These are phyloP conservation scores for Tuctoria greenei DNA, from an alignment of 176 grass and related monocot species.

Conservation along the genomic window DNA sequence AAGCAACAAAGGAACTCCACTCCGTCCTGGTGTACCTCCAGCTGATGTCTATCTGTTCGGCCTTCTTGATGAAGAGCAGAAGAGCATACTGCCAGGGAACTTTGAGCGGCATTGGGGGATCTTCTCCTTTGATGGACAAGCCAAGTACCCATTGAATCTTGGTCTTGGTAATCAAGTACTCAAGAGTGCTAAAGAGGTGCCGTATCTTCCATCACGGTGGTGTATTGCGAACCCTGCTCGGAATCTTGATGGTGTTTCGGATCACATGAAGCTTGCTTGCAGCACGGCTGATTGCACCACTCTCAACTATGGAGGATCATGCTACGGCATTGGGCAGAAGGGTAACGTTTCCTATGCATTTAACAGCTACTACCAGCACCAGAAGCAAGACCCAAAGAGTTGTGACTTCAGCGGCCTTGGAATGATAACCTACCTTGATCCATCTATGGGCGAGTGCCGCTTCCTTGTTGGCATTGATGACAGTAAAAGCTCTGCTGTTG, in stretches of 20 bases:
- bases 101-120: conserved; percentile 96
- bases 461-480: conserved; percentile 83
- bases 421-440: conserved; percentile 87
- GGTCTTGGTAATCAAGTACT: conserved; percentile 63
- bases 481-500: conserved; percentile 38
- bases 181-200: conserved; percentile 77
- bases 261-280: conserved; percentile 88
- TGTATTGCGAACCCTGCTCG: conserved; percentile 64
- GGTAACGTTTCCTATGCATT: conserved; percentile 87
- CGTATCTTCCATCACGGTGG: conserved; percentile 86
- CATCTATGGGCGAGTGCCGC: conserved; percentile 68
- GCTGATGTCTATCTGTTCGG: conserved; percentile 87
- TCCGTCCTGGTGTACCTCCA: conserved; percentile 71
- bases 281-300: conserved; percentile 79
- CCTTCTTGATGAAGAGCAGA: conserved; percentile 87
- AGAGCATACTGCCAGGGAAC: conserved; percentile 72
- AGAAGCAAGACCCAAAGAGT: conserved; percentile 81
- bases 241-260: conserved; percentile 40
- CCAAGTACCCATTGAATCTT: conserved; percentile 86
- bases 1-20: conserved; percentile 85
- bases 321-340: conserved; percentile 78
- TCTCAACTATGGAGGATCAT: conserved; percentile 74
- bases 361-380: conserved; percentile 94
- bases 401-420: conserved; percentile 79
- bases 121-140: conserved; percentile 92